phyloP scores from a whole-genome alignment of 129 eudicot genomes.

The Cynara cardunculus region DNA sequence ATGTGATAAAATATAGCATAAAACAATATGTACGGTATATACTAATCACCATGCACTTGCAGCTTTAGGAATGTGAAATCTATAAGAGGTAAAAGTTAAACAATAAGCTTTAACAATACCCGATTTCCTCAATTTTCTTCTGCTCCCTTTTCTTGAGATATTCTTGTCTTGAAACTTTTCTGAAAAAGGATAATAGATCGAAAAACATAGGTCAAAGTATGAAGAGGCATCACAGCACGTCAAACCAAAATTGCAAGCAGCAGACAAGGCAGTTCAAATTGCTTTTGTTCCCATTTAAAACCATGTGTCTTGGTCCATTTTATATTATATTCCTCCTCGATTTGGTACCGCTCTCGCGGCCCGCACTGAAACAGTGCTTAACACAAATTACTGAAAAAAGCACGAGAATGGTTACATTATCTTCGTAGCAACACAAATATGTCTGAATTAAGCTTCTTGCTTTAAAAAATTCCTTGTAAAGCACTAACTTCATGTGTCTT shows the following conservation, averaged over 20 bases:
- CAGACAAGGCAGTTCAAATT: neutral
- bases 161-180: slow-evolving; percentile 89
- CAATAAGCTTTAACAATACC: slow-evolving; percentile 32
- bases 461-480: neutral
- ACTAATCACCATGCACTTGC: slow-evolving; percentile 1
- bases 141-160: slow-evolving; percentile 93
- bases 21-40: neutral
- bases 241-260: neutral
- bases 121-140: slow-evolving; percentile 79
- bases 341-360: no score
- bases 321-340: neutral
- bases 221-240: neutral
- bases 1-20: neutral
- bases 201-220: neutral
- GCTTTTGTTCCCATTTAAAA: neutral
- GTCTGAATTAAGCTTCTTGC: neutral
- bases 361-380: no score
- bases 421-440: neutral
- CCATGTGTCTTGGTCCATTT: neutral
- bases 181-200: slow-evolving; percentile 22
- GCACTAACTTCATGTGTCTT: neutral
- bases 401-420: neutral
- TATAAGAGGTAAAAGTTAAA: slow-evolving; percentile 17
- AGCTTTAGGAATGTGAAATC: neutral
- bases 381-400: neutral